Evolutionary conservation across 768 basidiomycete species (phyloP), one percentile per base, ranked within the genome.

Genomic region (Boletus fagicola): DNA sequence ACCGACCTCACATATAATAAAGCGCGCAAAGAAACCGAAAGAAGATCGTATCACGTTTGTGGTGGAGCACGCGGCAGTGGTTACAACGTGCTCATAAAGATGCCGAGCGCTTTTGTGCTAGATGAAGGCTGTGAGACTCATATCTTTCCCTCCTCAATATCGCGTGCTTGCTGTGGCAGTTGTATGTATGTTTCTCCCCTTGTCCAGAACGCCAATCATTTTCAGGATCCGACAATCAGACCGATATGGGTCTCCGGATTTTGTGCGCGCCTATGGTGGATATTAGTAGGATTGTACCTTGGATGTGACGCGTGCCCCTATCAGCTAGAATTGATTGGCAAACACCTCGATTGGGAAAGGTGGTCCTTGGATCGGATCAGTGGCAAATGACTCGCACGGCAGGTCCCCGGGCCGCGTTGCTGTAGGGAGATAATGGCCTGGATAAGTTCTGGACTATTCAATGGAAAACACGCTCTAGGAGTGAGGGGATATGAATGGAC

Each of bases 191-290:
- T 31, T 47, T 46, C 39, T 33, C 15, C 16, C 33, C 43, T 35
- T 38, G 50, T 49, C 38, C 20, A 52, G 26, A 33, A 49, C 4
- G 60, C 46, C 51, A 43, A 66, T 65, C 61, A 38, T 48, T 50
- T 49, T 62, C 31, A 11, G 36, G 18, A 24, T 4, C 44, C 22
- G 40, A 56, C 53, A 52, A 51, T 46, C 38, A 36, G 26, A 33
- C 42, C 28, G 40, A 53, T 57, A 49, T 60, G 36, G 53, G 49
- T 18, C 45, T 30, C 42, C 5, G 36, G 42, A 40, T 33, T 12
- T 15, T 15, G 44, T 36, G 31, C 10, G 38, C 24, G 15, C 6
- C 30, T 39, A 31, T 31, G 58, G 56, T 45, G 56, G 65, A 49
- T 18, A 52, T 64, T 44, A 24, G 48, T 35, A 48, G 48, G 20